Base-by-base conservation (phyloP, 2,329 filamentous ascomycete species). In the Cryphonectria japonica region DNA sequence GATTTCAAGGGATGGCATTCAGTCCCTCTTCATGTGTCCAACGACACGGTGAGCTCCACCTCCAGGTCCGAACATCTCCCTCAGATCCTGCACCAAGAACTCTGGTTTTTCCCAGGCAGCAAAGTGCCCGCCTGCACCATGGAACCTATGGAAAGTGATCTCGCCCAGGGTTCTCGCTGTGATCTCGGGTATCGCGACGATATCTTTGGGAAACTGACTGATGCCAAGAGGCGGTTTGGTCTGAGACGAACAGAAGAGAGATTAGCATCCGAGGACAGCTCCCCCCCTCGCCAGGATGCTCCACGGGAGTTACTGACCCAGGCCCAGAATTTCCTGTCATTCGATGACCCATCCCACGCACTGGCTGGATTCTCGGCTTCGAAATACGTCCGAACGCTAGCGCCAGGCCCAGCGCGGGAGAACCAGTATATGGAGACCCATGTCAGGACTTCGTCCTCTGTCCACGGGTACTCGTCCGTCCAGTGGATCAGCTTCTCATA, bases 401-500 rank as follows among this genome's bases (percentile, higher is more conserved):
- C 91, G 0, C 88, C 89, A 0, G 92, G 90, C 0, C 92, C 92
- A 0, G 91, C 90, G 0, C 82, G 85, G 6, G 88, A 90, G 80
- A 94, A 94, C 78, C 86, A 89, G 78, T 94, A 95, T 43, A 95
- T 85, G 66, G 85, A 88, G 0, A 94, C 81, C 93, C 92, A 95
- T 0, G 89, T 92, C 37, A 93, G 80, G 9, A 95, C 85, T 80
- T 95, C 92, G 66, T 94, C 91, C 72, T 93, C 90, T 0, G 88
- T 91, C 92, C 92, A 95, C 0, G 86, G 82, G 76, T 94, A 94
- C 0, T 76, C 76, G 75, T 95, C 92, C 0, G 89, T 90, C 93
- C 92, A 95, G 75, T 92, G 89, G 75, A 91, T 87, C 46, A 95
- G 80, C 78, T 95, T 95, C 80, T 95, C 93, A 74, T 92, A 92